Base-by-base conservation (phyloP, 2,329 filamentous ascomycete species). In the Pseudogymnoascus sp. region DNA sequence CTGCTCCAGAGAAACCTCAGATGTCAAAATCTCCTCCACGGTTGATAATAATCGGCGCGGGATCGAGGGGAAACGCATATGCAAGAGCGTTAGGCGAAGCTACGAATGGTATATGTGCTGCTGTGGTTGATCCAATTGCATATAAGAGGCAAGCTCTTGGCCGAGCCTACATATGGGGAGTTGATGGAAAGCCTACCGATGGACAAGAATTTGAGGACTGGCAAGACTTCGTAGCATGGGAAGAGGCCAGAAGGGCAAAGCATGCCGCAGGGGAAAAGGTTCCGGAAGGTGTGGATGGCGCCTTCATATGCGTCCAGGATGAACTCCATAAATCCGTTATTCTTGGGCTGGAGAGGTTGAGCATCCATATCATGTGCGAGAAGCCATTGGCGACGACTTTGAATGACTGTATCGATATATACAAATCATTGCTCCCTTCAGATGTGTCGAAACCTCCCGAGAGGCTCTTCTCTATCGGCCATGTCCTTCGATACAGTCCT, bases 401-500 rank as follows among this genome's bases (percentile, higher is more conserved):
- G 29, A 75, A 81, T 17, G 91, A 95, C 70, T 97, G 92, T 72
- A 78, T 96, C 37, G 80, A 79, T 46, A 93, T 96, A 70, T 91
- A 86, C 74, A 77, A 77, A 59, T 81, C 86, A 1, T 73, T 90
- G 66, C 72, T 76, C 13, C 73, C 75, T 6, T 68, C 70, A 65
- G 70, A 71, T 63, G 70, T 64, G 69, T 70, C 64, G 70, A 77
- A 64, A 77, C 72, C 61, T 44, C 73, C 70, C 15, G 60, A 72
- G 26, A 78, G 77, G 53, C 80, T 97, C 44, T 96, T 97, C 74
- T 92, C 91, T 0, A 91, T 97, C 63, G 93, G 95, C 11, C 95
- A 99, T 76, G 95, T 99, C 13, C 79, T 99, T 64, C 84, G 93
- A 37, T 97, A 97, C 75, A 96, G 88, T 70, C 93, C 93, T 9